phyloP scores from a whole-genome alignment of 495 filamentous ascomycete genomes.

The Neurospora sp. region DNA sequence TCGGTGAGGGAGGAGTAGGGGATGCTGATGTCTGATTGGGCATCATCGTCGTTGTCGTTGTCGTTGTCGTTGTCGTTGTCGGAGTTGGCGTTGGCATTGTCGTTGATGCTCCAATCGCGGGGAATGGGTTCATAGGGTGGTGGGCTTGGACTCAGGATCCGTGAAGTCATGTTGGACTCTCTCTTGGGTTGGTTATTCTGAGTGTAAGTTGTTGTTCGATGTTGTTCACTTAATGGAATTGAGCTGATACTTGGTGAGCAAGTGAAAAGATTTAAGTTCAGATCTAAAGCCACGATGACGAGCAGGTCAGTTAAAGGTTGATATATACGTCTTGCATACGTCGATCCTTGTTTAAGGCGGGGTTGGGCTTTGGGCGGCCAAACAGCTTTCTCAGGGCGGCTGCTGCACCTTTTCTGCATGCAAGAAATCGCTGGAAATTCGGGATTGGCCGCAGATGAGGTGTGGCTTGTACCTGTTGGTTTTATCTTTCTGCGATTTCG shows the following conservation, averaged over 20 bases:
- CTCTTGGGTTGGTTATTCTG: not conserved
- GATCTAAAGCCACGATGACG: not conserved
- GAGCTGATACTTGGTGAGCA: not conserved
- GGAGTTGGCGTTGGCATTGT: not conserved
- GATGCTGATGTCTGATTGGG: not conserved
- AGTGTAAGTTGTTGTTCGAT: not conserved
- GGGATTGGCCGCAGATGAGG: not conserved
- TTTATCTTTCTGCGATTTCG: not conserved
- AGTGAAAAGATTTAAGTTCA: not conserved
- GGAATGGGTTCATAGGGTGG: not conserved
- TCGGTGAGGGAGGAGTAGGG: not conserved
- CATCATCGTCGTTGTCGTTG: not conserved
- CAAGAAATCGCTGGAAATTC: not conserved
- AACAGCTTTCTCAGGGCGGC: not conserved
- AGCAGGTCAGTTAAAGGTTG: not conserved
- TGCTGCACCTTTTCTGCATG: not conserved
- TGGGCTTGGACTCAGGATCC: not conserved
- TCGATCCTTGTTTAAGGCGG: not conserved
- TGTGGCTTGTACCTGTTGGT: not conserved
- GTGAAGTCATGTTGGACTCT: not conserved
- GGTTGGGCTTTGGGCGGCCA: not conserved
- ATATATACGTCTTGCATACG: not conserved
- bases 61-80: not conserved
- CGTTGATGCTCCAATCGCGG: not conserved
- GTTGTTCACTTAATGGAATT: not conserved